Base-by-base conservation (phyloP, 352 stramenopile species). In the Phytophthora hibernalis region DNA sequence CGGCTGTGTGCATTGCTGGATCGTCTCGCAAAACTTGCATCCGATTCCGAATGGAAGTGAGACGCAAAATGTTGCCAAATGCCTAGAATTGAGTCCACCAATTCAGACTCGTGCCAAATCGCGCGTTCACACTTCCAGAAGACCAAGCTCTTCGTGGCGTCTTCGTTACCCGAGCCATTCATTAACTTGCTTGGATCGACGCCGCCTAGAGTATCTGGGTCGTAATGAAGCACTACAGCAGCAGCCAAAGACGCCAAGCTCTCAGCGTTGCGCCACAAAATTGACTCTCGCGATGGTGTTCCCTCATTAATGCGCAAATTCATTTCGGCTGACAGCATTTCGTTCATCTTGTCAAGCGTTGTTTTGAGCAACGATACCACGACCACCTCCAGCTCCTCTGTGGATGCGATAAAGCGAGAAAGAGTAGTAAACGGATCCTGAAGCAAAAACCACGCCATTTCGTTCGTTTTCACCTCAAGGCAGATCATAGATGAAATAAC, bases 401-500 rank as follows among this genome's bases (percentile, higher is more conserved):
- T 49, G 11, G 81, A 90, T 3, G 79, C 54, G 21, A 90, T 90
- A 48, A 90, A 88, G 8, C 81, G 79, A 15, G 87, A 88, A 8
- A 92, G 57, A 37, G 76, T 85, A 7, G 82, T 90, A 54, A 95
- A 92, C 12, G 85, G 85, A 33, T 93, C 85, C 63, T 93, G 83
- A 15, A 95, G 67, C 18, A 93, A 69, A 45, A 91, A 90, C 84
- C 85, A 92, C 42, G 87, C 82, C 56, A 90, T 79, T 44, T 95
- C 87, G 58, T 95, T 95, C 33, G 80, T 85, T 58, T 91, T 90
- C 31, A 87, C 81, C 73, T 95, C 87, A 6, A 92, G 55, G 35
- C 80, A 90, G 54, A 93, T 80, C 43, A 95, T 89, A n/a, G 81
- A 89, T 1, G 85, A 90, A n/a, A 93, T 89, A 38, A 95, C 68